These are phyloP conservation scores for Phytophthora sp. DNA, from an alignment of 352 stramenopile species.

Conservation along the genomic window DNA sequence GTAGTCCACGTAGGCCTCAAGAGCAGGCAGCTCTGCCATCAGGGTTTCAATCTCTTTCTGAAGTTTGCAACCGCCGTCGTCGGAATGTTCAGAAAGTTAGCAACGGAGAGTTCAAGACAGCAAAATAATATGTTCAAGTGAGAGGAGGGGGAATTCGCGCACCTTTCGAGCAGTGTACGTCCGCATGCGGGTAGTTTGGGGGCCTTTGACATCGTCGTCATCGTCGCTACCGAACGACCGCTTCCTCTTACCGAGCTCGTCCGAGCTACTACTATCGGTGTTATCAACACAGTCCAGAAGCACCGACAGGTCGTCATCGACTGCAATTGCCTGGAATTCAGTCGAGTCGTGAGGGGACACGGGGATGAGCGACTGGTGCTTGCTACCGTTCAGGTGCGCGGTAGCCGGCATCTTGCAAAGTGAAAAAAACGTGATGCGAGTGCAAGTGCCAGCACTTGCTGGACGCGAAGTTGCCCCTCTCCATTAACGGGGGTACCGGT, in stretches of 20 bases:
- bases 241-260: constrained; percentile 23
- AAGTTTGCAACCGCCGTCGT: constrained; percentile 16
- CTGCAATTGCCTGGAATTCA: constrained; percentile 10
- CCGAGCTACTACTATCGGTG: too few relatives aligned
- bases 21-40: constrained; percentile 26
- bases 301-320: constrained; percentile 19
- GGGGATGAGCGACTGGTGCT: not conserved
- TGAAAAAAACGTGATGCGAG: constrained; percentile 6
- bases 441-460: too few relatives aligned
- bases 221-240: constrained; percentile 16
- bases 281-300: constrained; percentile 15
- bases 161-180: constrained; percentile 45
- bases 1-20: constrained; percentile 43
- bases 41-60: constrained; percentile 43
- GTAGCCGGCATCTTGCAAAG: constrained; percentile 21
- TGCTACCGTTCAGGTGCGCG: constrained; percentile 1
- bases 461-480: too few relatives aligned
- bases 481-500: too few relatives aligned
- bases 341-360: constrained; percentile 8
- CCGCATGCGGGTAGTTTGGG: constrained; percentile 20
- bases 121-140: too few relatives aligned
- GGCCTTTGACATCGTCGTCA: constrained; percentile 12
- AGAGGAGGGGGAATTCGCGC: too few relatives aligned
- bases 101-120: too few relatives aligned
- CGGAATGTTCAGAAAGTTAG: constrained; percentile 14